Evolutionary conservation across 257 asterid species (phyloP).

Genomic region (Cruciata laevipes): DNA sequence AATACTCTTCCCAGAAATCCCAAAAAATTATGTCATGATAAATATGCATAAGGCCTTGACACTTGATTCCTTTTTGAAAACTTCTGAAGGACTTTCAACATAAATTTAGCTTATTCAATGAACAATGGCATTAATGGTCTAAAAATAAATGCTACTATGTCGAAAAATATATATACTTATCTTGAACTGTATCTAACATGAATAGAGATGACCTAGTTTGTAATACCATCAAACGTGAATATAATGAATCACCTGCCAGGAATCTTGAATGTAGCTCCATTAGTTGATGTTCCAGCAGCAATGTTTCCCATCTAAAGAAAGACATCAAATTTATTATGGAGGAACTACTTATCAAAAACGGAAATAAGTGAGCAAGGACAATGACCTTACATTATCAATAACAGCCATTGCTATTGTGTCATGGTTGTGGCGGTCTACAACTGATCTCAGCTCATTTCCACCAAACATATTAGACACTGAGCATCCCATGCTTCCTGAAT

Average conservation of each 20-base stretch:
- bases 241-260: constrained; percentile 73
- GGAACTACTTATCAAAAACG: constrained; percentile 11
- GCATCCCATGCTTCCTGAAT: constrained; percentile 25
- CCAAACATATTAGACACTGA: constrained; percentile 17
- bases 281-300: constrained; percentile 93
- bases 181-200: background rate
- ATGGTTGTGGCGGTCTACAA: constrained; percentile 52
- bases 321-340: constrained; percentile 1
- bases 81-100: no score
- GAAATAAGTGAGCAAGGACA: constrained; percentile 2
- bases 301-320: constrained; percentile 57
- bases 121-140: background rate
- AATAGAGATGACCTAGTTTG: background rate
- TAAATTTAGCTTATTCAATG: background rate
- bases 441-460: constrained; percentile 24
- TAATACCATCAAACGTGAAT: background rate
- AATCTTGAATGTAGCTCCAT: constrained; percentile 90
- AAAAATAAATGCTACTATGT: no score
- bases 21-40: background rate
- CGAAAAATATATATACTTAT: no score
- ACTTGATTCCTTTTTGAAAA: background rate
- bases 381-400: constrained; percentile 62
- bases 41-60: background rate
- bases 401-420: constrained; percentile 98
- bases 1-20: background rate